phyloP scores from a whole-genome alignment of 192 early-diverging fungal genomes.

The Chytriomyces confervae region DNA sequence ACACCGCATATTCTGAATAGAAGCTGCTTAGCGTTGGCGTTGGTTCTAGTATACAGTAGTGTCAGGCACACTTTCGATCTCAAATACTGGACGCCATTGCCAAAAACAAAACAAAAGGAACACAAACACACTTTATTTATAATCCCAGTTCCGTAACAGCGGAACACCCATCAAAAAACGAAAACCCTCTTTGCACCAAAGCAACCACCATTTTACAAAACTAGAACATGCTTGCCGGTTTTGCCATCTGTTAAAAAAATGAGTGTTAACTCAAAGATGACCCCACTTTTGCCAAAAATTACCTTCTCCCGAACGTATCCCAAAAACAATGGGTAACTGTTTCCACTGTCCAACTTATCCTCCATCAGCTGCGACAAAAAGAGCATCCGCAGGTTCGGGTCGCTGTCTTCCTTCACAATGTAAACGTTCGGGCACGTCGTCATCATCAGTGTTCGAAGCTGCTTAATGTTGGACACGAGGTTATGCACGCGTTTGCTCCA shows the following conservation, averaged over 20 bases:
- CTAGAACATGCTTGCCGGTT: background rate
- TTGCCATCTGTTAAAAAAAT: background rate
- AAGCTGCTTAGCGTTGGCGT: no score
- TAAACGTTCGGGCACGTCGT: constrained; percentile 77
- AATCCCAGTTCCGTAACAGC: no score
- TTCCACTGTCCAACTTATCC: constrained; percentile 76
- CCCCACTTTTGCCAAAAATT: background rate
- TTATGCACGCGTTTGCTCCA: constrained; percentile 75
- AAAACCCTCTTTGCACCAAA: no score
- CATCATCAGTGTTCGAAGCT: constrained; percentile 64
- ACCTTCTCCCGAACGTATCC: constrained; percentile 30
- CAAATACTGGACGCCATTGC: no score
- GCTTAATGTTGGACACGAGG: constrained; percentile 76
- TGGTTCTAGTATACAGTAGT: no score
- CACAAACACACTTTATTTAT: no score
- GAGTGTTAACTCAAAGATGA: no score
- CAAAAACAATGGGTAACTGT: constrained; percentile 62
- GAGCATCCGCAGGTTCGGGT: constrained; percentile 78
- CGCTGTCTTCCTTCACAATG: constrained; percentile 92
- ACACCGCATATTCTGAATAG: no score
- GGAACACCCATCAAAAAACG: no score
- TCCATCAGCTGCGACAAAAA: constrained; percentile 89
- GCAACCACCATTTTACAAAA: background rate
- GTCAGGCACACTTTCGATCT: no score
- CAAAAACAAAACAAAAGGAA: no score